Base-by-base conservation (phyloP, 1,284 basidiomycete species). In the Retiboletus flavoniger region DNA sequence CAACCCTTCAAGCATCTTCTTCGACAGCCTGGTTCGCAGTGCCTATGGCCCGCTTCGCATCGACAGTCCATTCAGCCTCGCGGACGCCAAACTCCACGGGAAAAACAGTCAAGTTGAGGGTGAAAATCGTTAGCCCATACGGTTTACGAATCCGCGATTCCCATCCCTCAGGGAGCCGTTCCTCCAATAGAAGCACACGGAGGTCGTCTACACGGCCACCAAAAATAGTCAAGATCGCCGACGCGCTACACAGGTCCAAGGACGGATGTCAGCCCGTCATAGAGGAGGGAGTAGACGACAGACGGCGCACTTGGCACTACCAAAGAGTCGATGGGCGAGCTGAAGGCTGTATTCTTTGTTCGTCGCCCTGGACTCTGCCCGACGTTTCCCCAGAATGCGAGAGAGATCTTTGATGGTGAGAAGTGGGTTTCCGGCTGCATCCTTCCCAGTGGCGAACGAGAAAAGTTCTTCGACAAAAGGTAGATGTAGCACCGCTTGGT, bases 151-250 rank as follows among this genome's bases (percentile, higher is more conserved):
- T 65, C 21, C 76, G 72, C 0, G 85, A 75, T 67, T 89, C 84
- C 85, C 87, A 89, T 24, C 80, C 80, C 0, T 84, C 77, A 0
- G 84, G 83, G 24, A 90, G 65, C 24, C 84, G 78, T 61, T 90
- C 88, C 47, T 90, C 84, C 9, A 74, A 68, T 13, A 90, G 68
- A 46, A 87, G 64, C 1, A 76, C 60, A 31, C 78, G 72, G n/a
- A 89, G 61, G 59, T 87, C 84, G 17, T 75, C 69, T 5, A 83
- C 60, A 13, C 74, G 72, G 2, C 87, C 85, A 2, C 85, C 86
- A 59, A 85, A 85, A 52, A 85, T 79, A 0, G 77, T 79, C 16
- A 83, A 66, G 32, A 89, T 57, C 4, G 82, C 84, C 77, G 7
- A 80, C 74, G 69, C 83, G 84, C 67, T 66, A 9, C 17, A 35